A percentile compares a stretch with the other conserved stretches of the same genome.
Conservation (phyloP, 768 basidiomycete genomes). For the Phaeotremella fagi region DNA sequence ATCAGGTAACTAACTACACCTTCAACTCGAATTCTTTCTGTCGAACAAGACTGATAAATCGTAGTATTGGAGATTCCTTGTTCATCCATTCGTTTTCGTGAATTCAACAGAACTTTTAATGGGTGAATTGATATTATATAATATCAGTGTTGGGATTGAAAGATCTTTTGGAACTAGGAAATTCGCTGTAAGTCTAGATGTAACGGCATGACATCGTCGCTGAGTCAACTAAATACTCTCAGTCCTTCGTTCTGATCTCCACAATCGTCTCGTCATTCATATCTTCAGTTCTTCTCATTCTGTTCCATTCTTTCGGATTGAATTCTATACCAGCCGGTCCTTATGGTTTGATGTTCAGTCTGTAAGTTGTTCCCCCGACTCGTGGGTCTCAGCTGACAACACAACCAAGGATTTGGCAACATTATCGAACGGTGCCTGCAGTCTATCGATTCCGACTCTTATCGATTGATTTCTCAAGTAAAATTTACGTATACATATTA, state of each 20-base stretch:
- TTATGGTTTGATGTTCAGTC: slow-evolving; percentile 62
- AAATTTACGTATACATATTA: slow-evolving; percentile 66
- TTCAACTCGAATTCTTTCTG: slow-evolving; percentile 8
- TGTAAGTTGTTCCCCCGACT: slow-evolving; percentile 26
- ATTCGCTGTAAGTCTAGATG: slow-evolving; percentile 62
- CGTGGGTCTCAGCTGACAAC: neutral
- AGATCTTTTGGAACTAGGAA: slow-evolving; percentile 81
- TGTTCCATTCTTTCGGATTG: slow-evolving; percentile 63
- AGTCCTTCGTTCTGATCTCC: slow-evolving; percentile 77
- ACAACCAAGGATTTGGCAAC: slow-evolving; percentile 68
- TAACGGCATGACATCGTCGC: neutral
- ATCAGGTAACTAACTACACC: slow-evolving; percentile 59
- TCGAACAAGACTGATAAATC: slow-evolving; percentile 24
- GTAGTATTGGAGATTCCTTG: slow-evolving; percentile 79
- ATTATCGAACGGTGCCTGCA: slow-evolving; percentile 68
- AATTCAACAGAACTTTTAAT: slow-evolving; percentile 83
- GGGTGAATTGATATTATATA: slow-evolving; percentile 67
- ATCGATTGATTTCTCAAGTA: slow-evolving; percentile 69
- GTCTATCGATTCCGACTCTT: slow-evolving; percentile 73
- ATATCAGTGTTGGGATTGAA: slow-evolving; percentile 66
- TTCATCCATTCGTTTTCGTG: slow-evolving; percentile 69
- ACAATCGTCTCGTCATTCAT: slow-evolving; percentile 62
- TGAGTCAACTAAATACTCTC: slow-evolving; percentile 1
- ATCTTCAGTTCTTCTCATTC: slow-evolving; percentile 62
- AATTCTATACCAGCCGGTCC: slow-evolving; percentile 74